Evolutionary conservation across 2,329 filamentous ascomycete genomes (phyloP), one percentile per base, ranked within the genome.

Genomic region (Capronia coronata): DNA sequence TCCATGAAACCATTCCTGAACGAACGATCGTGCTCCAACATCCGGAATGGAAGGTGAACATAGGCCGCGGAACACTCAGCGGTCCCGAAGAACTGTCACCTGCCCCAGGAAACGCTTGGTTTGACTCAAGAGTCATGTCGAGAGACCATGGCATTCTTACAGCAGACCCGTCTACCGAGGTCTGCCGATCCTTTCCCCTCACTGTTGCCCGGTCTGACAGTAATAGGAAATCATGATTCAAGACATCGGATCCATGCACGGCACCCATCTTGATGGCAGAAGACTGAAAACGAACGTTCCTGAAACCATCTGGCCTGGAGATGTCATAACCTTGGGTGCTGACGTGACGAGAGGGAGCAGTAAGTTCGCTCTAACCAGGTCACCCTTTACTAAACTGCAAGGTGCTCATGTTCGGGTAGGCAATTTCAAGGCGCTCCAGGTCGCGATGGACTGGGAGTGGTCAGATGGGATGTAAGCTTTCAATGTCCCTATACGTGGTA

Each of bases 201-300:
- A 19, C 16, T n/a, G 10, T 30, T 9, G 22, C 11, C 22, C 21
- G 38, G 19, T 18, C 52, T 64, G 43, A 64, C 27, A 14, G 2
- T 10, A 44, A 57, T 62, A 70, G 68, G 52, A 60, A 40, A 64
- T 80, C 39, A 73, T 68, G 44, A 68, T 84, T 52, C 67, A 65
- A 51, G 80, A 84, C 59, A 67, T 68, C 14, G 72, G 71, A 27
- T 83, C 79, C 7, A 80, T 81, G 72, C 80, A 84, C 61, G 80
- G 80, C 23, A 83, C 79, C 14, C 73, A 65, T 50, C 55, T 83
- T 42, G 79, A 82, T 57, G 69, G 70, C 29, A 59, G 55, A 32
- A 70, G 67, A 32, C 61, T 79, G 21, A 48, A 54, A n/a, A 57
- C 50, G 9, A 50, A 65, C 10, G 48, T 60, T 23, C 57, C 59